phyloP scores from a whole-genome alignment of 345 rosid species.

The Eucalyptus leucophloia region DNA sequence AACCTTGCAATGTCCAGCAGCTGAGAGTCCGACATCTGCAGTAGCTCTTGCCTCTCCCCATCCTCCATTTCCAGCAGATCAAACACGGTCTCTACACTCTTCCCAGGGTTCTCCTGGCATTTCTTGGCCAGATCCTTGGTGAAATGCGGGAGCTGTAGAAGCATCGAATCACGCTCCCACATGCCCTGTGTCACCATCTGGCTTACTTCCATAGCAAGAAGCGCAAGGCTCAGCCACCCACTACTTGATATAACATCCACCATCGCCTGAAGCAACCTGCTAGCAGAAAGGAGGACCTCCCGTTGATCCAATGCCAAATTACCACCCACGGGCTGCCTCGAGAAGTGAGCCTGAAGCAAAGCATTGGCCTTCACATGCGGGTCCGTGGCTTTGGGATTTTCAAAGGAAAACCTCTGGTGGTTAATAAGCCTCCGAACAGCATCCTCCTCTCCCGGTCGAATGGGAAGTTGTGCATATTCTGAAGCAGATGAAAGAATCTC shows the following conservation, averaged over 20 bases:
- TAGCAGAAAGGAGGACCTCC: slow-evolving; percentile 65
- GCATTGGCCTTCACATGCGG: slow-evolving; percentile 90
- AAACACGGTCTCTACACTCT: slow-evolving; percentile 64
- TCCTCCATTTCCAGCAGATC: slow-evolving; percentile 94
- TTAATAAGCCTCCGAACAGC: slow-evolving; percentile 58
- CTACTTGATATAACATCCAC: slow-evolving; percentile 87
- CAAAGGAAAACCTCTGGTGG: slow-evolving; percentile 92
- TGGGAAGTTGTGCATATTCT: slow-evolving; percentile 70
- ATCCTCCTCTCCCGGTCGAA: slow-evolving; percentile 88
- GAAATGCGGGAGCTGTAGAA: slow-evolving; percentile 87
- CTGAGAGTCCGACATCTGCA: slow-evolving; percentile 54
- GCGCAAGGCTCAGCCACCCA: slow-evolving; percentile 88
- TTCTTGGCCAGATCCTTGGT: slow-evolving; percentile 68
- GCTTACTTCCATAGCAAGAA: slow-evolving; percentile 85
- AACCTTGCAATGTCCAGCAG: slow-evolving; percentile 74
- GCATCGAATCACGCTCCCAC: slow-evolving; percentile 97
- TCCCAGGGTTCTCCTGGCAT: slow-evolving; percentile 78
- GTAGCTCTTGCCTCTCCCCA: slow-evolving; percentile 63
- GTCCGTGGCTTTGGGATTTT: slow-evolving; percentile 58
- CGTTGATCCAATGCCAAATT: slow-evolving; percentile 71
- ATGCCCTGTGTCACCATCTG: slow-evolving; percentile 96
- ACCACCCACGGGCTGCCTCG: slow-evolving; percentile 67
- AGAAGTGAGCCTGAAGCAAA: slow-evolving; percentile 89
- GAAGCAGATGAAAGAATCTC: slow-evolving; percentile 85
- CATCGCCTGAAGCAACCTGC: slow-evolving; percentile 80